Conservation (phyloP, 2,329 filamentous ascomycete genomes). For the Lachnellula subtilissima region DNA sequence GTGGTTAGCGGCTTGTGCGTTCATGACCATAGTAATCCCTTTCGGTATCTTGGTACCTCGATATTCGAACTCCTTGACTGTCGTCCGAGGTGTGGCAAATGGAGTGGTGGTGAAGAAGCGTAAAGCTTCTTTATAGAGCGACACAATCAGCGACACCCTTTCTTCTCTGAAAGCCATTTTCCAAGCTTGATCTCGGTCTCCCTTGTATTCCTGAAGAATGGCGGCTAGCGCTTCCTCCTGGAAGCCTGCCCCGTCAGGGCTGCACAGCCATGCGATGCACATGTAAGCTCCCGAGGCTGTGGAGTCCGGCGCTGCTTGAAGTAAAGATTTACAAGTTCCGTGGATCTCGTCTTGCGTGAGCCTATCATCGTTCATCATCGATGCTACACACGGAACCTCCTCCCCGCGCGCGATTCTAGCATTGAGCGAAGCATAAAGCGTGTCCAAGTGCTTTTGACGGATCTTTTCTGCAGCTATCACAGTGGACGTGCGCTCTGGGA, state of each 20-base stretch:
- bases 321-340: slow-evolving; percentile 23
- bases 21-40: slow-evolving; percentile 25
- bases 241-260: slow-evolving; percentile 16
- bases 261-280: slow-evolving; percentile 20
- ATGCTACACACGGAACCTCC: slow-evolving; percentile 8
- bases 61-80: slow-evolving; percentile 16
- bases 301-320: slow-evolving; percentile 25
- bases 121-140: slow-evolving; percentile 24
- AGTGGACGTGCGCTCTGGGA: not conserved
- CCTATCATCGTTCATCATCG: slow-evolving; percentile 15
- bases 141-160: slow-evolving; percentile 18
- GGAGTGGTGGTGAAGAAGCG: slow-evolving; percentile 21
- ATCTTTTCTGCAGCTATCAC: slow-evolving; percentile 7
- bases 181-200: slow-evolving; percentile 20
- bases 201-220: slow-evolving; percentile 20
- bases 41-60: slow-evolving; percentile 17
- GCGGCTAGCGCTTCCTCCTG: slow-evolving; percentile 13
- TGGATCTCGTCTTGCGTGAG: slow-evolving; percentile 23
- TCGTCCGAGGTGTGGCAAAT: slow-evolving; percentile 18
- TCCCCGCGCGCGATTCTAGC: slow-evolving; percentile 6
- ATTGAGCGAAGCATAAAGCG: slow-evolving; percentile 7
- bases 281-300: slow-evolving; percentile 22
- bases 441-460: slow-evolving; percentile 6
- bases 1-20: slow-evolving; percentile 25
- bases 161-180: slow-evolving; percentile 25